Evolutionary conservation across 2,329 filamentous ascomycete species (phyloP).

Genomic region (Dothideomycetidae sp.): DNA sequence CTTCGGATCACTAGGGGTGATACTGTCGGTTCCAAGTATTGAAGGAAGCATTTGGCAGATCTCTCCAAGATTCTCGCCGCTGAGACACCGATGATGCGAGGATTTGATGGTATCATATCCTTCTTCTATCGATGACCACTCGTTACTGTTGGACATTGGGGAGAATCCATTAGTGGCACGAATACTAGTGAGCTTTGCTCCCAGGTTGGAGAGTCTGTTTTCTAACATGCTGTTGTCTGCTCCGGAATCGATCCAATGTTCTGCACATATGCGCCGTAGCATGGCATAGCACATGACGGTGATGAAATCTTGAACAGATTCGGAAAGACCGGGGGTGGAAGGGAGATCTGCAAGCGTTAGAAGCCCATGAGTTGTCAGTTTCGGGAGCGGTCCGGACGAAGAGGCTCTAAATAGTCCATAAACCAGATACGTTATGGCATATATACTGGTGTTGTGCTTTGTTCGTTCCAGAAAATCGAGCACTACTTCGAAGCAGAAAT

Average conservation of each 20-base stretch:
- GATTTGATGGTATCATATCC: background rate
- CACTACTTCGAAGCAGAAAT: constrained; percentile 13
- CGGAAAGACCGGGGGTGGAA: constrained; percentile 27
- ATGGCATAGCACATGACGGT: background rate
- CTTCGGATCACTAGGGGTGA: background rate
- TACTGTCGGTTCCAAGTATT: constrained; percentile 15
- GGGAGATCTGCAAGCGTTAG: constrained; percentile 24
- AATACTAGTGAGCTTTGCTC: constrained; percentile 5
- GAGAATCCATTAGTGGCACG: background rate
- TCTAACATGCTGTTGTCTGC: background rate
- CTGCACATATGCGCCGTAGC: constrained; percentile 12
- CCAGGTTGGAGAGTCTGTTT: background rate
- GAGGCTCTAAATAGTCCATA: constrained; percentile 28
- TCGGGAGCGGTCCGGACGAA: constrained; percentile 8
- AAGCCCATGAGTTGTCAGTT: constrained; percentile 18
- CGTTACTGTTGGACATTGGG: background rate
- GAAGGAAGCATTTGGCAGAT: constrained; percentile 18
- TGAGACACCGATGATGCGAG: constrained; percentile 21
- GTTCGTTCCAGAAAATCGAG: constrained; percentile 21
- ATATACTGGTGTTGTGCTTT: constrained; percentile 17
- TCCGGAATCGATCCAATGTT: too few relatives aligned
- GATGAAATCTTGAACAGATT: constrained; percentile 28
- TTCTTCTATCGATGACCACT: background rate
- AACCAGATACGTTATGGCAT: constrained; percentile 29
- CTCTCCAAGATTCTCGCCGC: constrained; percentile 18